phyloP scores from a whole-genome alignment of 805 yeast species.

The Ogataea siamensis region DNA sequence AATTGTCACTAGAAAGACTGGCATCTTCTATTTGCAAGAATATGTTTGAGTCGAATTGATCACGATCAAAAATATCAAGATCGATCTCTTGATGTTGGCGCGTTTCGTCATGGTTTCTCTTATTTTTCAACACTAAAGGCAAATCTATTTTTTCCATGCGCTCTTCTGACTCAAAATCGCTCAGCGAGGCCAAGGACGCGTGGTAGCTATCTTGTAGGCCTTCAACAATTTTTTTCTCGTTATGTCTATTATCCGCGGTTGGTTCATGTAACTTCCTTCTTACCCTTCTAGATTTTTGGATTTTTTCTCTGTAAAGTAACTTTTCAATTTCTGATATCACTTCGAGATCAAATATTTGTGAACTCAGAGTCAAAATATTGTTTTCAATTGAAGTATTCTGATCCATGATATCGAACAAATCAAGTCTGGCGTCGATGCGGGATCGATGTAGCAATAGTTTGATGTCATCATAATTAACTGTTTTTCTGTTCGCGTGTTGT shows the following conservation, averaged over 20 bases:
- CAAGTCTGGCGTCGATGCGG: constrained; percentile 19
- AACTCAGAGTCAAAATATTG: constrained; percentile 17
- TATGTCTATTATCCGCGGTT: constrained; percentile 1
- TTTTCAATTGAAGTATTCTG: constrained; percentile 12
- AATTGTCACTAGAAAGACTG: constrained; percentile 11
- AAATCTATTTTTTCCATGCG: constrained; percentile 9
- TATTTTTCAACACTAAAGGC: not conserved
- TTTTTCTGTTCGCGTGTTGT: constrained; percentile 30
- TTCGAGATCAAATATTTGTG: constrained; percentile 23
- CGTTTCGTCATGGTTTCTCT: no score
- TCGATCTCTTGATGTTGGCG: no score
- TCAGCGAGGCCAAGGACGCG: no score
- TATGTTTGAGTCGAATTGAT: constrained; percentile 19
- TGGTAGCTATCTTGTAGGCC: not conserved
- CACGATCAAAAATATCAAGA: constrained; percentile 16
- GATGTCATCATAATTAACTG: constrained; percentile 35
- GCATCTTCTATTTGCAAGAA: constrained; percentile 11
- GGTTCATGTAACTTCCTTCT: constrained; percentile 8
- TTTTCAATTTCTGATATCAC: constrained; percentile 29
- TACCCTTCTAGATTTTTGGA: constrained; percentile 13
- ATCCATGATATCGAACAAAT: constrained; percentile 13
- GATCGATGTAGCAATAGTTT: constrained; percentile 34
- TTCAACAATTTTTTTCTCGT: no score
- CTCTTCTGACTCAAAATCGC: constrained; percentile 12
- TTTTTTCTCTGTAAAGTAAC: constrained; percentile 22